Conservation (phyloP, 2,329 filamentous ascomycete species). For the Bisporella sp. region DNA sequence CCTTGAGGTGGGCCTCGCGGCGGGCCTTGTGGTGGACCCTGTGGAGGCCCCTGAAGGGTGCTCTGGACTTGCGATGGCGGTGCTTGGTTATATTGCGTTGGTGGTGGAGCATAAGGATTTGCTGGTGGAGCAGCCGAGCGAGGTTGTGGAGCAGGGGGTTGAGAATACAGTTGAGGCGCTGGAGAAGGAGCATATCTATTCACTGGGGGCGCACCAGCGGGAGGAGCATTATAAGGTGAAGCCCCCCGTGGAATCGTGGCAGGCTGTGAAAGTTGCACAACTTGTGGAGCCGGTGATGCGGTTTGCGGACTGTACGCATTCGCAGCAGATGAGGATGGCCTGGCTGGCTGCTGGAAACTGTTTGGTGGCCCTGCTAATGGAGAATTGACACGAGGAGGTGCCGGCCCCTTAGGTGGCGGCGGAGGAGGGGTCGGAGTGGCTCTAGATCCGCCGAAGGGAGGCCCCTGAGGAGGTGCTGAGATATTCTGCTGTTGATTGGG, state of each 20-base stretch:
- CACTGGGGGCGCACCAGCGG: conserved; percentile 58
- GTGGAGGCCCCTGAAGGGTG: conserved; percentile 54
- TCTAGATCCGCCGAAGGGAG: conserved; percentile 50
- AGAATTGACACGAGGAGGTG: conserved; percentile 64
- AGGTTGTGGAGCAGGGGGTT: conserved; percentile 35
- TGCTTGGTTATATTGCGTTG: conserved; percentile 23
- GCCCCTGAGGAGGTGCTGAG: conserved; percentile 49
- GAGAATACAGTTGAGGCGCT: conserved; percentile 42
- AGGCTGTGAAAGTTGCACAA: conserved; percentile 32
- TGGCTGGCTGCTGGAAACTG: conserved; percentile 37
- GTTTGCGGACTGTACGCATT: conserved; percentile 59
- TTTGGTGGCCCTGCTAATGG: conserved; percentile 52
- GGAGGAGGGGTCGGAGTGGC: conserved; percentile 66
- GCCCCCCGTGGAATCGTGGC: conserved; percentile 64
- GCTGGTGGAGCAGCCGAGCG: conserved; percentile 39
- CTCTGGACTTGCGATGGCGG: conserved; percentile 34
- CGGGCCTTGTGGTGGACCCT: conserved; percentile 31
- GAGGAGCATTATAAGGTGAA: conserved; percentile 82
- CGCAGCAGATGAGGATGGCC: conserved; percentile 49
- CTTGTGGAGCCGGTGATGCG: conserved; percentile 35
- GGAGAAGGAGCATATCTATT: conserved; percentile 71
- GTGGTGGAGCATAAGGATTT: conserved; percentile 36
- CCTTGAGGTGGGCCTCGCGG: conserved; percentile 39
- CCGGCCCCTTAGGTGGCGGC: conserved; percentile 75
- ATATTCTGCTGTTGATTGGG: conserved; percentile 41